Base-by-base conservation (phyloP, 352 stramenopile genomes). In the Aphanomyces cochlioides region DNA sequence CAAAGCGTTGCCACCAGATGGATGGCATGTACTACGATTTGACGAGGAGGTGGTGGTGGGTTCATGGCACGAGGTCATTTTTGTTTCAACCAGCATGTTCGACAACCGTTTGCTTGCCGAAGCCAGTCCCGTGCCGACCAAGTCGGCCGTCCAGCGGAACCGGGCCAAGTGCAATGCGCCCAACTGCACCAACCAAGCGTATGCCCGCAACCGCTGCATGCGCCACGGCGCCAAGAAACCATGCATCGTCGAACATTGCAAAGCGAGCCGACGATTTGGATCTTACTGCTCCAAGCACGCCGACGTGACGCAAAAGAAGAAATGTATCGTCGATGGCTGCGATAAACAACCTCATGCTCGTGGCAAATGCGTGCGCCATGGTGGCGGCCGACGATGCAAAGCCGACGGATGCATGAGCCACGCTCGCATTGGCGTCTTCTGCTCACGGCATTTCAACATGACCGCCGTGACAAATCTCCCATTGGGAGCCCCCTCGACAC, bases 151-250 rank as follows among this genome's bases (percentile, higher is more conserved):
- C n/a, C 50, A 58, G n/a, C 50, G 50, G 8, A 58, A 58, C n/a
- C 8, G 50, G 3, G 28, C 50, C 8, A n/a, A 56, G 37, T 69
- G 63, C 37, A 56, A 37, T 38, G 63, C 48, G 36, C 41, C 34
- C 3, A 34, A 61, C n/a, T 69, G 63, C 50, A 34, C 38, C 63
- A 69, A 69, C 50, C 48, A 57, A 13, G 63, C 63, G 7, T 47
- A 69, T 19, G 63, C 63, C 36, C 48, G 47, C 50, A 47, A 69
- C 13, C 63, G 63, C 36, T 69, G 63, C 19, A 47, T 69, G 5
- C 63, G 63, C 36, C 63, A 69, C 50, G 63, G 63, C 50, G 63
- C 50, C 8, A 58, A 58, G n/a, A n/a, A 58, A 58, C 13, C 50
- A 1, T 58, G 50, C n/a, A 3, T 58, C 50, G 50, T 34, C 8